A percentile compares a stretch with the other conserved stretches of the same genome.
Conservation (phyloP, 2,329 filamentous ascomycete genomes). For the Hymenoscyphus salicellus region DNA sequence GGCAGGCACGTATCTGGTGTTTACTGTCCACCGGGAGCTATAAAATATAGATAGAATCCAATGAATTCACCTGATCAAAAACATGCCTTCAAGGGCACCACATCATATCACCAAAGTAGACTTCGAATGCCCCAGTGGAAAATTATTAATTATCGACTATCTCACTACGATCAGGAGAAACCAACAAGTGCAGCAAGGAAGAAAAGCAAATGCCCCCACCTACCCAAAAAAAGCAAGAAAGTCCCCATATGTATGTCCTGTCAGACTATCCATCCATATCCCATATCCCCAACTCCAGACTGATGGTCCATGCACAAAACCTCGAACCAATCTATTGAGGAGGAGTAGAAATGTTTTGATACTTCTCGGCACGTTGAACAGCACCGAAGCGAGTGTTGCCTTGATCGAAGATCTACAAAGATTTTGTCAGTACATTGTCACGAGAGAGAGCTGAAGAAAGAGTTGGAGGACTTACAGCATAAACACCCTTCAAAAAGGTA, state of each 20-base stretch:
- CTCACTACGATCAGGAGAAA: conserved; percentile 1
- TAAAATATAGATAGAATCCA: no score
- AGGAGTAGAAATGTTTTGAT: conserved; percentile 31
- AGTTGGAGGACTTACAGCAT: conserved; percentile 46
- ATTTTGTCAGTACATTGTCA: conserved; percentile 7
- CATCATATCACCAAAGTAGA: no score
- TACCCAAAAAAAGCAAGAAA: background rate
- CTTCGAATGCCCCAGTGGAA: no score
- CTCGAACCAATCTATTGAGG: conserved; percentile 1
- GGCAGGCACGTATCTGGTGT: no score
- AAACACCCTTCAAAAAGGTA: conserved; percentile 57
- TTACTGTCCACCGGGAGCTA: no score
- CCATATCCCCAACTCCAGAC: background rate
- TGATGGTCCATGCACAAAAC: background rate
- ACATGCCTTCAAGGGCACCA: no score
- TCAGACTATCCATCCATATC: background rate
- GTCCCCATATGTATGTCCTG: background rate
- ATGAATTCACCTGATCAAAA: no score
- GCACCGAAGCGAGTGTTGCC: conserved; percentile 55
- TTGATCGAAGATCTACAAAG: conserved; percentile 54
- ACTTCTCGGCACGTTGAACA: conserved; percentile 45
- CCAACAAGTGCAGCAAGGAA: background rate
- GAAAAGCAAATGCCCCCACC: background rate
- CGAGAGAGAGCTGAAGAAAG: background rate
- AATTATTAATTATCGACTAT: no score